Evolutionary conservation across 2,329 filamentous ascomycete species (phyloP).

Genomic region (Colletotrichum lindemuthianum): DNA sequence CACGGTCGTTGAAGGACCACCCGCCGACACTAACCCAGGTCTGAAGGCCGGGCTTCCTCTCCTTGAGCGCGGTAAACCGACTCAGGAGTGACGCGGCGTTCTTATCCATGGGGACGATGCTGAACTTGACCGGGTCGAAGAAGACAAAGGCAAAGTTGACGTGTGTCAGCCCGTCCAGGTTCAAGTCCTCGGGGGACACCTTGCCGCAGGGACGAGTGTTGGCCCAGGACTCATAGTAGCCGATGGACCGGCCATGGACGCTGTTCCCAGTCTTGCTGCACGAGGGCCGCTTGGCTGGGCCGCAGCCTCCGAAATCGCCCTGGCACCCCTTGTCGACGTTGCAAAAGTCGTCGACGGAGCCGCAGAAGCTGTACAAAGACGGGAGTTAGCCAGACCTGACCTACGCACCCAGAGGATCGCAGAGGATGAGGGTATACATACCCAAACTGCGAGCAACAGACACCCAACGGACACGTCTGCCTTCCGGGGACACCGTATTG

Average conservation of each 20-base stretch:
- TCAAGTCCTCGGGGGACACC: constrained; percentile 41
- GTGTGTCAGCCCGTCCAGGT: constrained; percentile 42
- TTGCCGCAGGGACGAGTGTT: constrained; percentile 36
- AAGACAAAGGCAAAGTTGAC: constrained; percentile 48
- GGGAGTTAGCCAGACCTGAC: no score
- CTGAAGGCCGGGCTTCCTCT: constrained; percentile 42
- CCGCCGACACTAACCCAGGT: constrained; percentile 53
- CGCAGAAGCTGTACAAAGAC: no score
- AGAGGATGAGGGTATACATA: no score
- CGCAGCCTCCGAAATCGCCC: constrained; percentile 34
- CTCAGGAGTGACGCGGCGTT: background rate
- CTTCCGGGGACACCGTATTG: constrained; percentile 38
- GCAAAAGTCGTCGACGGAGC: no score
- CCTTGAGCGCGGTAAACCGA: constrained; percentile 41
- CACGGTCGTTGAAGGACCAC: constrained; percentile 51
- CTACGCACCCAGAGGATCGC: no score
- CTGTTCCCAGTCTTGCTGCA: no score
- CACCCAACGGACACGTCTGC: constrained; percentile 43
- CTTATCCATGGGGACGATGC: constrained; percentile 35
- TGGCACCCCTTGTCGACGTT: no score
- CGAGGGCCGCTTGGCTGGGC: no score
- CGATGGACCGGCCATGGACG: constrained; percentile 34
- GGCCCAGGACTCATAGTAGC: constrained; percentile 45
- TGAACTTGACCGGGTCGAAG: constrained; percentile 44
- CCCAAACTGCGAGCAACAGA: constrained; percentile 45